Percentiles rank a stretch among this genome's conserved stretches.
Evolutionary conservation across 169 alveolate species (phyloP).

Genomic region (Cryptosporidium sp.): DNA sequence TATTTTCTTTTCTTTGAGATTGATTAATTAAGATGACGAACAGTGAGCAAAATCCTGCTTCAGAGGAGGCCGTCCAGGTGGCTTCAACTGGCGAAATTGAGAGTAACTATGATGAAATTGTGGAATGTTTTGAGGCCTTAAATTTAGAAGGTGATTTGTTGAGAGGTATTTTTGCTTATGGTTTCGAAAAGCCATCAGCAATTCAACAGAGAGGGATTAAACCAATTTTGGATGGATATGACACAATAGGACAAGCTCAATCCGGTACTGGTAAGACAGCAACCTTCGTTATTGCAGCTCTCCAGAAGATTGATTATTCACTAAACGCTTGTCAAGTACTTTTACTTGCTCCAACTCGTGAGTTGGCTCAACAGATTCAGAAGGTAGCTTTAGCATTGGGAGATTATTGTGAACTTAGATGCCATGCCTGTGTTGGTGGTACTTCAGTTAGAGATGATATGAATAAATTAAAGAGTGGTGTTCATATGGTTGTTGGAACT

Average conservation of each 20-base stretch:
- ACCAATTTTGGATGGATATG: slow-evolving; percentile 98
- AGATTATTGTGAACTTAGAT: slow-evolving; percentile 90
- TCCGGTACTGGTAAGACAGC: slow-evolving; percentile 99
- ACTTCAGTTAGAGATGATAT: slow-evolving; percentile 98
- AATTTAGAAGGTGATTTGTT: slow-evolving; percentile 93
- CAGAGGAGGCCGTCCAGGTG: slow-evolving; percentile 64
- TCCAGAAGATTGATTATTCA: slow-evolving; percentile 92
- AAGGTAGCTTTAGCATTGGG: slow-evolving; percentile 92
- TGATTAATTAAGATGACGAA: slow-evolving; percentile 38
- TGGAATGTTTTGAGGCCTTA: slow-evolving; percentile 96
- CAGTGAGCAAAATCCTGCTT: slow-evolving; percentile 23
- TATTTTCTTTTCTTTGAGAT: not conserved
- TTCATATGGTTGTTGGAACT: slow-evolving; percentile 99
- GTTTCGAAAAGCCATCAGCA: slow-evolving; percentile 99
- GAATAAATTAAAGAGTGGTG: slow-evolving; percentile 94
- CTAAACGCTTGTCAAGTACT: slow-evolving; percentile 93
- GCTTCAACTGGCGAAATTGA: slow-evolving; percentile 81
- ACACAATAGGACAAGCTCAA: slow-evolving; percentile 99
- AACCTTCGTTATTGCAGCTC: slow-evolving; percentile 96
- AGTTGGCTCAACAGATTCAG: slow-evolving; percentile 97
- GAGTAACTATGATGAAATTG: slow-evolving; percentile 95
- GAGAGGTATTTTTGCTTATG: slow-evolving; percentile 97
- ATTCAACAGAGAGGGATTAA: slow-evolving; percentile 98
- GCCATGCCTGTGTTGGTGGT: slow-evolving; percentile 99
- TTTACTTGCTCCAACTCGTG: slow-evolving; percentile 99